Conservation (phyloP, 495 filamentous ascomycete genomes). For the Hyaloscypha finlandica region DNA sequence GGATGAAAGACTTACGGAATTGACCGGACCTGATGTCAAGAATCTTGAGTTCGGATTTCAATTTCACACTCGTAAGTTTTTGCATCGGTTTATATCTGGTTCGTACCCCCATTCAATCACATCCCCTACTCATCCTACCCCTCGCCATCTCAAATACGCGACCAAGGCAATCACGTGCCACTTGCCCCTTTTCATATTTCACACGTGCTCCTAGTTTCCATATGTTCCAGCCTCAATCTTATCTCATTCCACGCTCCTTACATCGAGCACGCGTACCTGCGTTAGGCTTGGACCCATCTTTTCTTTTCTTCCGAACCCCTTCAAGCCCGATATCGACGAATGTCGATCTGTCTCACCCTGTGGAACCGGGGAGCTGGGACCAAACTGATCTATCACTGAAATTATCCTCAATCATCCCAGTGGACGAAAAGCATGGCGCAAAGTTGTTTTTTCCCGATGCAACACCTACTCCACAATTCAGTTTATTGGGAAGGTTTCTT, state of each 20-base stretch:
- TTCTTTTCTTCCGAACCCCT: neutral
- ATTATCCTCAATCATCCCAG: neutral
- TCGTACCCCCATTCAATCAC: neutral
- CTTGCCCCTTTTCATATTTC: neutral
- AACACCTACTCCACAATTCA: neutral
- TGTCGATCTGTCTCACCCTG: neutral
- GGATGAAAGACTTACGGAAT: too few species aligned
- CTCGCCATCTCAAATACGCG: neutral
- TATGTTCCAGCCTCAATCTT: neutral
- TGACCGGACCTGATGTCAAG: neutral
- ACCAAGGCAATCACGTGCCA: neutral
- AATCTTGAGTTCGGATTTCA: neutral
- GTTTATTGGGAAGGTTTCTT: constrained; percentile 1
- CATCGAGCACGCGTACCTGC: neutral
- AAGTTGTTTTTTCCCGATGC: neutral
- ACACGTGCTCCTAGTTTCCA: neutral
- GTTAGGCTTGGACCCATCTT: neutral
- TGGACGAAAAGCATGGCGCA: neutral
- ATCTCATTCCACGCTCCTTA: neutral
- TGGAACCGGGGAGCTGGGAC: neutral
- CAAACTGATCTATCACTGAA: neutral
- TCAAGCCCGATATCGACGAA: neutral
- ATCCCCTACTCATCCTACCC: neutral
- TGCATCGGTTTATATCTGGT: neutral
- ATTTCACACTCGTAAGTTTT: neutral